phyloP scores from a whole-genome alignment of 768 basidiomycete species.

The Trametes elegans region DNA sequence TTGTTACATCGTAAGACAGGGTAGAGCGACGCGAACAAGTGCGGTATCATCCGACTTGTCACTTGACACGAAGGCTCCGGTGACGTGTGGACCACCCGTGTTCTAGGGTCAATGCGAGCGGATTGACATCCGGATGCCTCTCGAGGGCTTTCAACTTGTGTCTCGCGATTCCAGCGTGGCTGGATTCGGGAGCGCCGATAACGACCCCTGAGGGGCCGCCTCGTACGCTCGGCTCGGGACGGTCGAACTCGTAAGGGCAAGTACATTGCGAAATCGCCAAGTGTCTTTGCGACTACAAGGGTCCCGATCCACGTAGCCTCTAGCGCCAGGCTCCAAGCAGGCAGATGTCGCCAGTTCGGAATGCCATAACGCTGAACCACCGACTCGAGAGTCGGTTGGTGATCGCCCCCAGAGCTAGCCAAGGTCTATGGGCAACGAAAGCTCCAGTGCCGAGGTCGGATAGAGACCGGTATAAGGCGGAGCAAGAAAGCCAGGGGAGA shows the following conservation, averaged over 20 bases:
- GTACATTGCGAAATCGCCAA: too few species aligned
- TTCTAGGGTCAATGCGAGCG: constrained; percentile 1
- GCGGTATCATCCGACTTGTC: too few species aligned
- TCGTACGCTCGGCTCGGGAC: constrained; percentile 21
- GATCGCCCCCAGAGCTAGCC: constrained; percentile 5
- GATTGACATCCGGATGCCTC: constrained; percentile 13
- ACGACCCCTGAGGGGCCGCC: constrained; percentile 2
- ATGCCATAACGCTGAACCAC: not conserved
- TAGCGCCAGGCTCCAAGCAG: not conserved
- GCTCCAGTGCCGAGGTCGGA: not conserved
- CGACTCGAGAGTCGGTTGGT: not conserved
- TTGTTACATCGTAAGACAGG: not conserved
- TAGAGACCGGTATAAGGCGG: not conserved
- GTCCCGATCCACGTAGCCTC: not conserved
- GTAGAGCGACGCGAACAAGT: not conserved
- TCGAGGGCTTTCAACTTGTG: constrained; percentile 11
- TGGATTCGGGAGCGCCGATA: constrained; percentile 16
- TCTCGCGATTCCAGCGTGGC: constrained; percentile 13
- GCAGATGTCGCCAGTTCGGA: not conserved
- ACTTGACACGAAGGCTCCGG: too few species aligned
- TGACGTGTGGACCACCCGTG: too few species aligned
- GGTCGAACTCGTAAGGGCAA: constrained; percentile 1
- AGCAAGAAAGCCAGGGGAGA: not conserved
- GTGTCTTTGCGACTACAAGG: too few species aligned
- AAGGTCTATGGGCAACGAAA: not conserved